Evolutionary conservation across 805 yeast genomes (phyloP).

Genomic region (Lipomyces lipofer): DNA sequence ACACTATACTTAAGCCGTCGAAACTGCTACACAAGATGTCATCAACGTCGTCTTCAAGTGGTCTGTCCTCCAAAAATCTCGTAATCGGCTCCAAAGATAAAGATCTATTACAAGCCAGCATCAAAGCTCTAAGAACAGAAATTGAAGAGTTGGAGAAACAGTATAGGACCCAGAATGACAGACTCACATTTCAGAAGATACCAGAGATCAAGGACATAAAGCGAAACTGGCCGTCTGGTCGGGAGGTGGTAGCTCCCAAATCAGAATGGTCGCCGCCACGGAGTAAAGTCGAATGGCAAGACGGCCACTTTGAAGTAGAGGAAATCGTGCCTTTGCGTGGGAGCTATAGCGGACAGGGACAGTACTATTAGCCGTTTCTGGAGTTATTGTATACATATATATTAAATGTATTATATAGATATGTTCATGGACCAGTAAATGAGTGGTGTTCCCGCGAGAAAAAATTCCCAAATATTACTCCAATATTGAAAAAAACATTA

Average conservation of each 20-base stretch:
- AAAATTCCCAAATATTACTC: too few relatives aligned
- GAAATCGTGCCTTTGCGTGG: background rate
- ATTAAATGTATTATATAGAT: background rate
- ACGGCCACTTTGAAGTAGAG: conserved; percentile 7
- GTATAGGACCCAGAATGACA: conserved; percentile 38
- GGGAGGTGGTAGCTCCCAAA: conserved; percentile 36
- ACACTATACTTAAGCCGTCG: background rate
- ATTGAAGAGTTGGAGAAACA: conserved; percentile 24
- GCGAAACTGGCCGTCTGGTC: conserved; percentile 40
- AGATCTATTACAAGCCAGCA: conserved; percentile 13
- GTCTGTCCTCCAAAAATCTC: background rate
- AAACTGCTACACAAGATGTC: conserved; percentile 4
- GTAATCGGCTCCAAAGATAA: background rate
- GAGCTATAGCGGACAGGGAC: conserved; percentile 27
- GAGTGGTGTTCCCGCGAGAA: too few relatives aligned
- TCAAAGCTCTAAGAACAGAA: conserved; percentile 21
- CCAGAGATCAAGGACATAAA: conserved; percentile 36
- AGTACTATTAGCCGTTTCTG: conserved; percentile 14
- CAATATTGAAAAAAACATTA: background rate
- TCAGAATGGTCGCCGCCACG: conserved; percentile 37
- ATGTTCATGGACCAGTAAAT: too few relatives aligned
- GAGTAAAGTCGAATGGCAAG: conserved; percentile 17
- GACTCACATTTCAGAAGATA: conserved; percentile 38
- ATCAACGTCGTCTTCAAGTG: background rate
- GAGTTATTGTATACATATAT: background rate